phyloP scores from a whole-genome alignment of 768 basidiomycete species.

The Collybia sordida region DNA sequence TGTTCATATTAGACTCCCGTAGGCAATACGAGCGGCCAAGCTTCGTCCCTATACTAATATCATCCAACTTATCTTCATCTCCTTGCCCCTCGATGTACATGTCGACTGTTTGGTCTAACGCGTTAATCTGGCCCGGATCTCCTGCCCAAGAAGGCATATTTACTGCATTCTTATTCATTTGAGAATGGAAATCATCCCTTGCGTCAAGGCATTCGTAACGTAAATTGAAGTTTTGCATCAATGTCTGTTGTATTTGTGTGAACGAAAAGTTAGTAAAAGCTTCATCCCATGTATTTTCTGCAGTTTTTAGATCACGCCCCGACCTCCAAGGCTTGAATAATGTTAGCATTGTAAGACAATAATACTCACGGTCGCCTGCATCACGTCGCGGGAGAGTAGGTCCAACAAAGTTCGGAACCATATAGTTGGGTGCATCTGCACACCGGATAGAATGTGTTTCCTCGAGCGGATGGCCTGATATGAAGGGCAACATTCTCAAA shows the following conservation, averaged over 20 bases:
- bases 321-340: conserved; percentile 23
- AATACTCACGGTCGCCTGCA: conserved; percentile 5
- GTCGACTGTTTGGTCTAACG: neutral
- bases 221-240: conserved; percentile 26
- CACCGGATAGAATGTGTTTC: conserved; percentile 1
- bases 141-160: neutral
- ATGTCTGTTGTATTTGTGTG: conserved; percentile 3
- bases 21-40: too few relatives aligned
- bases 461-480: neutral
- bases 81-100: too few relatives aligned
- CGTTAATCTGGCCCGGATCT: neutral
- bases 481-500: neutral
- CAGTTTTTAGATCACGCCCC: conserved; percentile 18
- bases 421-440: too few relatives aligned
- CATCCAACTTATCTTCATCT: too few relatives aligned
- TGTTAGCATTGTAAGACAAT: conserved; percentile 3
- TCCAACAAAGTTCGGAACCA: conserved; percentile 3
- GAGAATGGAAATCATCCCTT: conserved; percentile 20
- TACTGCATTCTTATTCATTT: conserved; percentile 1
- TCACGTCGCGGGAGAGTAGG: neutral
- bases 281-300: conserved; percentile 17
- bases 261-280: conserved; percentile 16
- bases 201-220: conserved; percentile 27
- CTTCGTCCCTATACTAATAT: too few relatives aligned
- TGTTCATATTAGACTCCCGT: too few relatives aligned